Conservation (phyloP, 1,284 basidiomycete genomes). For the Trametes pubescens region DNA sequence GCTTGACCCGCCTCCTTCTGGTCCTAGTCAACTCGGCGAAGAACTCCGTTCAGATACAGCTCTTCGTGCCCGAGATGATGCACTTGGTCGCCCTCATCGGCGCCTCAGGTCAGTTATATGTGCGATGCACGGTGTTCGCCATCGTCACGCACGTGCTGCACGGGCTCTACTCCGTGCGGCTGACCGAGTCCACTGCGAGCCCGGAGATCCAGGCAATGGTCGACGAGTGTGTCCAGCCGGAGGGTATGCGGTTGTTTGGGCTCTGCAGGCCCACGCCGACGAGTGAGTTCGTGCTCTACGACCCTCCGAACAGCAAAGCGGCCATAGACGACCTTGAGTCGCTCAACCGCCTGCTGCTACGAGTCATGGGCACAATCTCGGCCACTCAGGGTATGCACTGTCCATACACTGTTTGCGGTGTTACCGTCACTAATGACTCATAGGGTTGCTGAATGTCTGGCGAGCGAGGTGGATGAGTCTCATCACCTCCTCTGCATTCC, state of each 20-base stretch:
- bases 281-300: constrained; percentile 68
- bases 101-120: constrained; percentile 74
- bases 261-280: constrained; percentile 64
- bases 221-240: constrained; percentile 63
- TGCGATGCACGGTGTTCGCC: constrained; percentile 84
- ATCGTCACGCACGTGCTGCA: constrained; percentile 85
- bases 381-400: constrained; percentile 65
- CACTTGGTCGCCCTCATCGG: constrained; percentile 82
- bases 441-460: constrained; percentile 92
- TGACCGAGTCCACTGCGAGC: constrained; percentile 61
- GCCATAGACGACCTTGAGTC: constrained; percentile 73
- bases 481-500: constrained; percentile 92
- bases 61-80: constrained; percentile 84
- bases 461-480: constrained; percentile 93
- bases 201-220: constrained; percentile 69
- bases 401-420: constrained; percentile 1
- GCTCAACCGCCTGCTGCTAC: constrained; percentile 70
- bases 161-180: constrained; percentile 66
- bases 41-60: constrained; percentile 70
- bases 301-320: constrained; percentile 65
- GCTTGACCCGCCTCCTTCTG: constrained; percentile 76
- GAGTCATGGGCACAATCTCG: constrained; percentile 71
- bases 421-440: background rate
- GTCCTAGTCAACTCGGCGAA: constrained; percentile 75
- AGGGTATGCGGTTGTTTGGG: constrained; percentile 79